Evolutionary conservation across 2,329 filamentous ascomycete species (phyloP).

Genomic region (Teratosphaeriaceae sp.): DNA sequence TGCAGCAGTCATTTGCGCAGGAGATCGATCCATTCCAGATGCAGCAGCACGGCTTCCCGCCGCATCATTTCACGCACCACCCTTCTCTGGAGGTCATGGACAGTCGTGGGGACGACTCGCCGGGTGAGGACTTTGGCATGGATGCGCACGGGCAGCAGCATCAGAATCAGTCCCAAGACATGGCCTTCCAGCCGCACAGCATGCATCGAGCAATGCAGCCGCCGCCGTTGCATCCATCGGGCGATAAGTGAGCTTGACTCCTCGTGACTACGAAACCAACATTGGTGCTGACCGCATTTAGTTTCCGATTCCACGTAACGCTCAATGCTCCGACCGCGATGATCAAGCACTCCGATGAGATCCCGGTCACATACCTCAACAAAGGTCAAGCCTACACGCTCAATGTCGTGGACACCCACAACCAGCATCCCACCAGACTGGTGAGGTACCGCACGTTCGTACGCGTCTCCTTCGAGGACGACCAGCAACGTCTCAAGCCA

Average conservation of each 20-base stretch:
- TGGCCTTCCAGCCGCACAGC: slow-evolving; percentile 48
- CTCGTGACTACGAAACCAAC: too few relatives aligned
- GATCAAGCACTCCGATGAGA: slow-evolving; percentile 83
- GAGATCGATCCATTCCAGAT: slow-evolving; percentile 65
- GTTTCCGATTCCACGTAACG: slow-evolving; percentile 83
- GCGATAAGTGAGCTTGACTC: slow-evolving; percentile 46
- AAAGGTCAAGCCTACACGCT: slow-evolving; percentile 93
- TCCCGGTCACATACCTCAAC: slow-evolving; percentile 96
- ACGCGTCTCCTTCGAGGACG: slow-evolving; percentile 94
- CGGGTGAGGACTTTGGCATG: slow-evolving; percentile 50
- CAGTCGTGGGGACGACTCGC: slow-evolving; percentile 58
- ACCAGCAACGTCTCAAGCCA: slow-evolving; percentile 80
- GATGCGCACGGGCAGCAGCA: slow-evolving; percentile 58
- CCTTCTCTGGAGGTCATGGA: slow-evolving; percentile 71
- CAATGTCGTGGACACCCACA: slow-evolving; percentile 70
- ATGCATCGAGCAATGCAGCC: slow-evolving; percentile 43
- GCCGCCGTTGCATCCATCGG: slow-evolving; percentile 31
- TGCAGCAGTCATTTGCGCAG: slow-evolving; percentile 46
- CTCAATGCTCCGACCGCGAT: slow-evolving; percentile 94
- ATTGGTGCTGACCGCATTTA: slow-evolving; percentile 29
- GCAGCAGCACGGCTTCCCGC: slow-evolving; percentile 58
- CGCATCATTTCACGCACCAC: slow-evolving; percentile 73
- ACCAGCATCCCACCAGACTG: slow-evolving; percentile 53
- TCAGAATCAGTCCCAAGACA: slow-evolving; percentile 56
- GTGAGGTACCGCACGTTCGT: slow-evolving; percentile 81